These are phyloP conservation scores for Mortierella sp. DNA, from an alignment of 371 early-diverging fungal genomes.

Conservation along the genomic window DNA sequence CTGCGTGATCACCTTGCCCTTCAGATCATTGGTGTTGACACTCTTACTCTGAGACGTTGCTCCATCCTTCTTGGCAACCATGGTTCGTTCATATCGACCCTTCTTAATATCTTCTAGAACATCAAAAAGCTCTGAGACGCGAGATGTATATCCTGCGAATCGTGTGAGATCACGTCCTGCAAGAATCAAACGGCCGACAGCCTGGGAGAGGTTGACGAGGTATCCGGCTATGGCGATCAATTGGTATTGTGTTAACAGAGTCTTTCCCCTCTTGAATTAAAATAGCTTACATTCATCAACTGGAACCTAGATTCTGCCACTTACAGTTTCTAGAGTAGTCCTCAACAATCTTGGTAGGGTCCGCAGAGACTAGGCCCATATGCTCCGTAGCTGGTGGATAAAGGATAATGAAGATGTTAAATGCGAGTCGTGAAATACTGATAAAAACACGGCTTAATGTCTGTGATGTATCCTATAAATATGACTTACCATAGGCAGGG, in stretches of 20 bases:
- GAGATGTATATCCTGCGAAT: slow-evolving; percentile 83
- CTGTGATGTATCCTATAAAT: not conserved
- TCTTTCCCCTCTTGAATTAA: not conserved
- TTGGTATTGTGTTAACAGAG: not conserved
- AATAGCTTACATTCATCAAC: too few species aligned
- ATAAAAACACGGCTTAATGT: not conserved
- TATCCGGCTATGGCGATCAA: slow-evolving; percentile 73
- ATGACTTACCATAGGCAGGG: slow-evolving; percentile 66
- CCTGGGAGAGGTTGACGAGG: slow-evolving; percentile 88
- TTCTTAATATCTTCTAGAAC: slow-evolving; percentile 78
- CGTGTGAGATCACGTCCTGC: slow-evolving; percentile 87
- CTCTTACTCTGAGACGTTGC: slow-evolving; percentile 55
- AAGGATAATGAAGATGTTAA: not conserved
- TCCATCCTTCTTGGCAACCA: slow-evolving; percentile 64
- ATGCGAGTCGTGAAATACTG: not conserved
- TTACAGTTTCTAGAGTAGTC: slow-evolving; percentile 88
- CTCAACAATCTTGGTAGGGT: slow-evolving; percentile 88
- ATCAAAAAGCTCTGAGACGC: slow-evolving; percentile 82
- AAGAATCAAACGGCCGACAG: slow-evolving; percentile 86
- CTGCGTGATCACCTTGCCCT: slow-evolving; percentile 73
- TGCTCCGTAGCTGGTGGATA: slow-evolving; percentile 60
- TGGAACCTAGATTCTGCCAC: slow-evolving; percentile 1
- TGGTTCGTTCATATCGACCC: slow-evolving; percentile 75
- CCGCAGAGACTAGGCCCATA: slow-evolving; percentile 68
- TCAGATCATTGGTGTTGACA: slow-evolving; percentile 64